Evolutionary conservation across 2,329 filamentous ascomycete genomes (phyloP).

Genomic region (Clonostachys chloroleuca): DNA sequence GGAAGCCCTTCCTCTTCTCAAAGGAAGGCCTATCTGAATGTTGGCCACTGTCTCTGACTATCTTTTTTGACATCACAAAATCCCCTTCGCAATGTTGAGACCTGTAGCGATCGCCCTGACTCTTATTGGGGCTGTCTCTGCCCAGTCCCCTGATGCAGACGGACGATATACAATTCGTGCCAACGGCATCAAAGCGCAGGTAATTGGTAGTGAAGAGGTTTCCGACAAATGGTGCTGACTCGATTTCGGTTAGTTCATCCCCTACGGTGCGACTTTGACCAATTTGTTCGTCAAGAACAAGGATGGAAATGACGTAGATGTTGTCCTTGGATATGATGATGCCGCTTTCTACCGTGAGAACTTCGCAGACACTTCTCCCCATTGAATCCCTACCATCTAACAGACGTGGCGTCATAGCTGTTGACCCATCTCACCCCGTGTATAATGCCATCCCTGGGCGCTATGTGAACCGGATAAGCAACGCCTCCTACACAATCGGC

Average conservation of each 20-base stretch:
- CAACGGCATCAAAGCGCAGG: conserved; percentile 26
- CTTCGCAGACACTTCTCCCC: not conserved
- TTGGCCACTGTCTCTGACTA: not conserved
- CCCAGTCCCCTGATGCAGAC: conserved; percentile 16
- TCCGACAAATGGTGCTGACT: not conserved
- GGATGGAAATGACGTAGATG: conserved; percentile 54
- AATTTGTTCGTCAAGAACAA: conserved; percentile 62
- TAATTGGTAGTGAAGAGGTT: conserved; percentile 15
- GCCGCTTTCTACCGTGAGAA: conserved; percentile 47
- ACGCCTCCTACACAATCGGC: conserved; percentile 50
- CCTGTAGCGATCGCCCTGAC: not conserved
- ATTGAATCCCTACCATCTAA: not conserved
- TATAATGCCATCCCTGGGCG: conserved; percentile 59
- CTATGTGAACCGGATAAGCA: conserved; percentile 61
- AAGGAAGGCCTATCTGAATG: not conserved
- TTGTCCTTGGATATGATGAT: conserved; percentile 62
- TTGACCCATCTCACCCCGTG: conserved; percentile 49
- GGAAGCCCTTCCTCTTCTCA: not conserved
- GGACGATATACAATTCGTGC: conserved; percentile 27
- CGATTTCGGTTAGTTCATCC: conserved; percentile 36
- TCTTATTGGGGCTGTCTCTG: not conserved
- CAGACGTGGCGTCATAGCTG: conserved; percentile 16
- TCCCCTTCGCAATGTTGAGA: not conserved
- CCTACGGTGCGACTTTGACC: conserved; percentile 56
- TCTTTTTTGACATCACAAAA: not conserved